phyloP scores from a whole-genome alignment of 1,284 basidiomycete genomes.

The Puccinia horiana region DNA sequence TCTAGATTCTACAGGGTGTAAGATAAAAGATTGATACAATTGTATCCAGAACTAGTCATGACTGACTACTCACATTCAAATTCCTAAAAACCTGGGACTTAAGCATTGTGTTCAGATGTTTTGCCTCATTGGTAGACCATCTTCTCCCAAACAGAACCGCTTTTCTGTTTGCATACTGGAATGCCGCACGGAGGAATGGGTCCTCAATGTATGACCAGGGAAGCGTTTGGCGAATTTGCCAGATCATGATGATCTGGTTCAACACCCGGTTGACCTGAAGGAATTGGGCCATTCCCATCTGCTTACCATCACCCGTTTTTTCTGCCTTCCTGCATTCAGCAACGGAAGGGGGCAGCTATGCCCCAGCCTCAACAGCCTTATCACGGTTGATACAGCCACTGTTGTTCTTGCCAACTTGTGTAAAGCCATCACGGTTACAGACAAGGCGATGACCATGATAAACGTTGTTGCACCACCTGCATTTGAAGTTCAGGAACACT shows the following conservation, averaged over 20 bases:
- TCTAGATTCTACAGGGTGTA: neutral
- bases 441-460: neutral
- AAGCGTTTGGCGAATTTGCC: neutral
- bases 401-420: neutral
- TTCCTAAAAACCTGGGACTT: neutral
- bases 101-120: neutral
- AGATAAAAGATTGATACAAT: neutral
- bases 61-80: neutral
- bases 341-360: neutral
- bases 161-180: neutral
- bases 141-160: neutral
- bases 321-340: too few species aligned
- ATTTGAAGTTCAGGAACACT: neutral
- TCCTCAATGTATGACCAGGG: slow-evolving; percentile 1
- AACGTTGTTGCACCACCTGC: neutral
- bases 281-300: neutral
- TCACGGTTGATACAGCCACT: neutral
- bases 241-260: neutral
- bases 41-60: neutral
- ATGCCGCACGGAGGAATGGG: neutral
- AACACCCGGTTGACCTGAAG: neutral
- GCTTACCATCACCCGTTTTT: neutral
- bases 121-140: neutral
- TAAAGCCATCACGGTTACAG: slow-evolving; percentile 5
- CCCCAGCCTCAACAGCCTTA: neutral